Conservation (phyloP, 352 stramenopile species). For the Phytophthora melonis region DNA sequence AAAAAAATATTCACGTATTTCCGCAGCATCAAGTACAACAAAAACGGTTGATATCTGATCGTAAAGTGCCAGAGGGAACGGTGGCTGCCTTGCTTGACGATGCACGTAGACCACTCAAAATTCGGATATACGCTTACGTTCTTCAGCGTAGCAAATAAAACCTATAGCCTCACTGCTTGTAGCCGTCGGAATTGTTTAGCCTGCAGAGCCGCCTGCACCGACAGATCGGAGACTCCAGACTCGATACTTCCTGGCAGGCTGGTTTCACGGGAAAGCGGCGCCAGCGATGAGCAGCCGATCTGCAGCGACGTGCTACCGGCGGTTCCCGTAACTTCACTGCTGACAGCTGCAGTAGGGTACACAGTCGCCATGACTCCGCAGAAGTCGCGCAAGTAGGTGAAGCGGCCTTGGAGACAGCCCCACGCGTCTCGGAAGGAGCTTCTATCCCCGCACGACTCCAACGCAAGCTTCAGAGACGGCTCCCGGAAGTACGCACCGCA, state of each 20-base stretch:
- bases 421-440: slow-evolving; percentile 30
- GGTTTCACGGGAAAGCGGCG: neutral
- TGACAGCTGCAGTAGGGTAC: slow-evolving; percentile 13
- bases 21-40: no score
- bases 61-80: no score
- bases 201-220: slow-evolving; percentile 36
- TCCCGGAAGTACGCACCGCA: slow-evolving; percentile 30
- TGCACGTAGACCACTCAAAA: no score
- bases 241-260: slow-evolving; percentile 24
- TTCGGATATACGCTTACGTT: no score
- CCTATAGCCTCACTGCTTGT: slow-evolving; percentile 18
- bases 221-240: slow-evolving; percentile 34
- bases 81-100: no score
- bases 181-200: slow-evolving; percentile 38
- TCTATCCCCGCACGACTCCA: slow-evolving; percentile 18
- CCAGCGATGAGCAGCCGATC: slow-evolving; percentile 6
- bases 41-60: no score
- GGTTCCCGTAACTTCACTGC: neutral
- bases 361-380: slow-evolving; percentile 38
- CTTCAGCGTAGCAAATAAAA: neutral
- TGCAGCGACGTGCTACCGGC: neutral
- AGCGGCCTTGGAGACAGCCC: slow-evolving; percentile 30
- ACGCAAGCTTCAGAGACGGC: slow-evolving; percentile 18
- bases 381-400: slow-evolving; percentile 34
- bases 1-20: no score